A percentile compares a stretch with the other conserved stretches of the same genome.
phyloP scores from a whole-genome alignment of 2,329 filamentous ascomycete species.

The Xylaria polymorpha region DNA sequence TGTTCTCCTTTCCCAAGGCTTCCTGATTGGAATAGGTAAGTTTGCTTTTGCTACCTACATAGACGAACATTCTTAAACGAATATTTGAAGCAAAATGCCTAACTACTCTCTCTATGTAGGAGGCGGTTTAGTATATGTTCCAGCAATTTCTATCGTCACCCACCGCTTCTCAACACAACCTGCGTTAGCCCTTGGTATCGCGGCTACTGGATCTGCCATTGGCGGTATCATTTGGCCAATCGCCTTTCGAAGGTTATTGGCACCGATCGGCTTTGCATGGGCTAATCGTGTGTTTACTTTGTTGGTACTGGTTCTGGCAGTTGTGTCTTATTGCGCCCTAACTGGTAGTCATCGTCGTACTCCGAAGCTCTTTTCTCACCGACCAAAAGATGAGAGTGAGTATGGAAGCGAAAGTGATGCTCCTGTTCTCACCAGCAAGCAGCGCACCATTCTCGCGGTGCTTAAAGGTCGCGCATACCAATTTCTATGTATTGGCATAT shows the following conservation, averaged over 20 bases:
- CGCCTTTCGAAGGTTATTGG: conserved; percentile 55
- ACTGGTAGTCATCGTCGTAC: neutral
- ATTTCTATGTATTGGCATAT: conserved; percentile 23
- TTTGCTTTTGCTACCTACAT: neutral
- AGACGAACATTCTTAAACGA: neutral
- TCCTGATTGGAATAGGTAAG: conserved; percentile 36
- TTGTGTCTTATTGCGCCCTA: conserved; percentile 14
- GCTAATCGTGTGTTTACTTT: conserved; percentile 56
- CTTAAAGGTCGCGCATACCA: conserved; percentile 23
- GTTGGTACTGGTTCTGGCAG: conserved; percentile 39
- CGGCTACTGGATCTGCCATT: conserved; percentile 37
- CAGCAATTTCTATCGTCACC: conserved; percentile 35
- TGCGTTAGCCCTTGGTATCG: conserved; percentile 34
- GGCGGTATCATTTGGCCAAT: conserved; percentile 48
- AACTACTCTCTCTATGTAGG: neutral
- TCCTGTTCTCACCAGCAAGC: neutral
- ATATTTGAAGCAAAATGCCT: neutral
- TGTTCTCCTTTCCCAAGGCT: conserved; percentile 30
- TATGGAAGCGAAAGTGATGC: neutral
- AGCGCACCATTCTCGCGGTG: neutral
- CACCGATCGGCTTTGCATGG: conserved; percentile 62
- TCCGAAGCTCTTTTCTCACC: neutral
- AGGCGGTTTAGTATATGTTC: conserved; percentile 36
- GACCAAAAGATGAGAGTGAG: neutral
- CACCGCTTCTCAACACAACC: conserved; percentile 29